Conservation (phyloP, 768 basidiomycete species). For the Leccinum aurantiacum region DNA sequence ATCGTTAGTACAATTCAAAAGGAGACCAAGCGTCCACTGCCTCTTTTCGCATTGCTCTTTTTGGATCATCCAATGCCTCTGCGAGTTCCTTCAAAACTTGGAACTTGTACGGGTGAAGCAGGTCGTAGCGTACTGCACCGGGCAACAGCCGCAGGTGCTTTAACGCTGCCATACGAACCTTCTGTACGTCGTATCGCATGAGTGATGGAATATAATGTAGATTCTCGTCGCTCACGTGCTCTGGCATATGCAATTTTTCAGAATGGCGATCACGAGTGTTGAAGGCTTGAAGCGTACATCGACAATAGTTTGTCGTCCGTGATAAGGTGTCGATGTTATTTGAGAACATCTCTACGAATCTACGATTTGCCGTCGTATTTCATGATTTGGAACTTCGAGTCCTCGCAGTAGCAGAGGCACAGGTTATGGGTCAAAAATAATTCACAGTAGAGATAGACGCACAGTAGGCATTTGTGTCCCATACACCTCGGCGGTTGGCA, state of each 20-base stretch:
- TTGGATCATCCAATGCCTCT: slow-evolving; percentile 82
- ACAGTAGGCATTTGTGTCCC: slow-evolving; percentile 64
- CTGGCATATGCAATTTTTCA: slow-evolving; percentile 66
- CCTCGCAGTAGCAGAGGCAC: slow-evolving; percentile 87
- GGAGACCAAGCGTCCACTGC: slow-evolving; percentile 74
- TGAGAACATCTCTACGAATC: slow-evolving; percentile 71
- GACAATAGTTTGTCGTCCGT: slow-evolving; percentile 52
- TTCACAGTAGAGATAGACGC: slow-evolving; percentile 16
- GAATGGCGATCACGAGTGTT: slow-evolving; percentile 67
- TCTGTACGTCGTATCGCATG: slow-evolving; percentile 41
- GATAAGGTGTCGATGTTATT: slow-evolving; percentile 61
- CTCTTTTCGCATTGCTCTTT: slow-evolving; percentile 76
- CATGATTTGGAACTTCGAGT: slow-evolving; percentile 71
- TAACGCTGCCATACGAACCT: slow-evolving; percentile 74
- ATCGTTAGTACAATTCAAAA: not conserved
- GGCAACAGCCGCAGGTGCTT: slow-evolving; percentile 75
- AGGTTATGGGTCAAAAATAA: slow-evolving; percentile 50
- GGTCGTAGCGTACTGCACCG: slow-evolving; percentile 72
- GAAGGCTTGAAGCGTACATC: slow-evolving; percentile 52
- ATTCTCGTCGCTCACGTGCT: slow-evolving; percentile 43
- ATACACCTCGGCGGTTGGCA: slow-evolving; percentile 60
- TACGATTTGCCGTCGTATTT: slow-evolving; percentile 62
- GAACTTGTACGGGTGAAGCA: slow-evolving; percentile 78
- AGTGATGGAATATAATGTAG: not conserved
- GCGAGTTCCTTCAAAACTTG: slow-evolving; percentile 73